Base-by-base conservation (phyloP, 2,329 filamentous ascomycete genomes). In the Trichocomaceae sp. region DNA sequence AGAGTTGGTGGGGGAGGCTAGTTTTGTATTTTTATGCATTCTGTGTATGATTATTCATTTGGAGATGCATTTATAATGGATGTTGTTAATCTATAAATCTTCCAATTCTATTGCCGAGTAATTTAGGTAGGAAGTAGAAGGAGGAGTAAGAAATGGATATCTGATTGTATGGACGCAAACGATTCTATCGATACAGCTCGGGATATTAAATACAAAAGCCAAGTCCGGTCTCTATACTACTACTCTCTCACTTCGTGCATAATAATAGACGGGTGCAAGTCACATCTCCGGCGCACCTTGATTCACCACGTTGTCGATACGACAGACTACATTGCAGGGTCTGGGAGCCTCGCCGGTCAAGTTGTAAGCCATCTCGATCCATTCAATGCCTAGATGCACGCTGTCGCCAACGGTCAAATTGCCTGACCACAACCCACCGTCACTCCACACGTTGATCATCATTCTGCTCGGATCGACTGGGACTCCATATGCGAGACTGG, bases 381-480 rank as follows among this genome's bases (percentile, higher is more conserved):
- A 75, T 52, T 75, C 71, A 15, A 75, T 67, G 0, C 66, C 72
- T 59, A 74, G 61, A 39, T 64, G 65, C 2, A 72, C 69, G 51
- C 64, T 68, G 10, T 69, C 63, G 0, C 70, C 70, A 1, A 72
- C 55, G 1, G 53, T 59, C 66, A 75, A 67, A 54, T 73, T 72
- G 2, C 72, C 72, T 0, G 71, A 71, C 72, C 73, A 75, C 2
- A 61, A 19, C 0, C 71, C 70, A 0, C 73, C 73, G 56, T 75
- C 67, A 52, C 71, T 75, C 73, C 73, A 75, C 12, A 75, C 63
- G 48, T 75, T 75, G 47, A 75, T 54, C 15, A 70, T 64, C 15
- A 75, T 39, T 56, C 66, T 64, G 56, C 71, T 74, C 17, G 69
- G 67, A 26, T 64, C 57, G 45, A 64, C 59, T 1, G 72, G 72